Conservation (phyloP, 2,329 filamentous ascomycete genomes). For the Sarocladium strictum region DNA sequence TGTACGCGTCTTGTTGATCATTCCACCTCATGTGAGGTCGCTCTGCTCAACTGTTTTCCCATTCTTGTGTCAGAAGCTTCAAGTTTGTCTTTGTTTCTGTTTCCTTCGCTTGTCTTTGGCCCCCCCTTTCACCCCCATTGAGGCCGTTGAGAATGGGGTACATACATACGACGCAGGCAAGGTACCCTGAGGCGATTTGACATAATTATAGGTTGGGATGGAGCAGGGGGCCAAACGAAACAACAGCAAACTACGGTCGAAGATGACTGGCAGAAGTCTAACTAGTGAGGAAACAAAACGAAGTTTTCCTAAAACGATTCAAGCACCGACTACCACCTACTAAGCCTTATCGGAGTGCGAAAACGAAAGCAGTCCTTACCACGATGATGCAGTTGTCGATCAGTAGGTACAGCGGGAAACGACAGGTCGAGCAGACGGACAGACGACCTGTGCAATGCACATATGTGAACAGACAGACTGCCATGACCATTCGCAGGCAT, state of each 20-base stretch:
- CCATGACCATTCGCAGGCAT: background rate
- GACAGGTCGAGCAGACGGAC: too few species aligned
- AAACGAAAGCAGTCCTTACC: too few species aligned
- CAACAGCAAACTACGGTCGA: background rate
- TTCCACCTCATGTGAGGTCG: background rate
- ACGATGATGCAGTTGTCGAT: too few species aligned
- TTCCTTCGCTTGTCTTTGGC: background rate
- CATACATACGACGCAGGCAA: background rate
- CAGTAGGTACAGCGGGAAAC: too few species aligned
- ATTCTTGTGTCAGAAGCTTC: background rate
- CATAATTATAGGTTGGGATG: background rate
- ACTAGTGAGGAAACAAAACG: background rate
- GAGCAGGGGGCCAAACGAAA: background rate
- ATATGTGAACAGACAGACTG: background rate
- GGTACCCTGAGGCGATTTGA: background rate
- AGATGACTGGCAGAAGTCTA: background rate
- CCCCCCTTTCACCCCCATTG: background rate
- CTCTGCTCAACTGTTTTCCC: background rate
- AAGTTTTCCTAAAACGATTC: background rate
- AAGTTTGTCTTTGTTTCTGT: background rate
- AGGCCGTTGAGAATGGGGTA: background rate
- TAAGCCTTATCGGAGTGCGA: too few species aligned
- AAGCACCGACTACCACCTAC: too few species aligned
- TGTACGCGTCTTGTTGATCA: conserved; percentile 7
- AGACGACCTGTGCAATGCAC: too few species aligned